A percentile compares a stretch with the other conserved stretches of the same genome.
Evolutionary conservation across 495 filamentous ascomycete species (phyloP).

Genomic region (Tuber brumale): DNA sequence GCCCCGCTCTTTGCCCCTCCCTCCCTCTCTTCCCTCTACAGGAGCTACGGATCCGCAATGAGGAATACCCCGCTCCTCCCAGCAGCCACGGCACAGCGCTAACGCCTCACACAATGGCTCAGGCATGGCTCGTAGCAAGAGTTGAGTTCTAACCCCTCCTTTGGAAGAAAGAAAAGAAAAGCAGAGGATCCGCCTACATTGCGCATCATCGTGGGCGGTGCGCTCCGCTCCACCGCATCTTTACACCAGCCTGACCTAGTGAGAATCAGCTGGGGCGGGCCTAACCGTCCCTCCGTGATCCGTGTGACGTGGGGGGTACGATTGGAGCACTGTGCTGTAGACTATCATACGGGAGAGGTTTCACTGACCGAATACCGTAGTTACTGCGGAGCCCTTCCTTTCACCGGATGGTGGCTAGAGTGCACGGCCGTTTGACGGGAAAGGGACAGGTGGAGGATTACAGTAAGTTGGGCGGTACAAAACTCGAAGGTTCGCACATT

Average conservation of each 20-base stretch:
- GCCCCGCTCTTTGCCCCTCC: slow-evolving; percentile 43
- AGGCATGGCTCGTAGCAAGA: slow-evolving; percentile 42
- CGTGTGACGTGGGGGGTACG: slow-evolving; percentile 1
- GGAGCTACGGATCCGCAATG: slow-evolving; percentile 21
- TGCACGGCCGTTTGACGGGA: slow-evolving; percentile 53
- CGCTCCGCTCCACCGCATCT: neutral
- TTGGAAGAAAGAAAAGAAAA: slow-evolving; percentile 33
- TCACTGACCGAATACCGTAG: slow-evolving; percentile 45
- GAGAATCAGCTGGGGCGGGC: neutral
- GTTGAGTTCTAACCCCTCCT: slow-evolving; percentile 34
- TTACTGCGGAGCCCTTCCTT: slow-evolving; percentile 56
- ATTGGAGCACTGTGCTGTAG: neutral
- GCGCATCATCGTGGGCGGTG: neutral
- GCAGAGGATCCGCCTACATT: neutral
- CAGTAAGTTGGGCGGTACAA: slow-evolving; percentile 55
- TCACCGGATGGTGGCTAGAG: slow-evolving; percentile 53
- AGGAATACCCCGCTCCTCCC: slow-evolving; percentile 13
- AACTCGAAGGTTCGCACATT: slow-evolving; percentile 49
- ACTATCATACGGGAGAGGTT: neutral
- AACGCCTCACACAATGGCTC: slow-evolving; percentile 6
- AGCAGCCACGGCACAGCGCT: slow-evolving; percentile 16
- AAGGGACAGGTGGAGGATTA: slow-evolving; percentile 51
- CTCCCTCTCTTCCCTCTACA: slow-evolving; percentile 16
- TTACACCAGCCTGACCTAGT: neutral
- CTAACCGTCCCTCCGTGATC: neutral